Evolutionary conservation across 192 early-diverging fungal genomes (phyloP).

Genomic region (Gamsiella multidivaricata): DNA sequence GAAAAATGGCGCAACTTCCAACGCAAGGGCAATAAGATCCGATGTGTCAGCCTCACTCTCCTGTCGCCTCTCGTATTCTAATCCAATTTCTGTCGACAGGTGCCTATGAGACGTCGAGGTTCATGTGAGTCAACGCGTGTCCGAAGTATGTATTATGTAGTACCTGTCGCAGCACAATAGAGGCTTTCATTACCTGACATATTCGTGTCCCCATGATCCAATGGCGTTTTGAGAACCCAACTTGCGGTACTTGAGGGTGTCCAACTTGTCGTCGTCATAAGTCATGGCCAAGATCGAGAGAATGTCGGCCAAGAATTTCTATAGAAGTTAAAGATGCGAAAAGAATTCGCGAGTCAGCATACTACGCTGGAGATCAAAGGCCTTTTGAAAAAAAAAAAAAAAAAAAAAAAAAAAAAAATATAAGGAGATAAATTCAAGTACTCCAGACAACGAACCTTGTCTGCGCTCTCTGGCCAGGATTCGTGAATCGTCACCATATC

Average conservation of each 20-base stretch:
- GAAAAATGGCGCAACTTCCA: constrained; percentile 94
- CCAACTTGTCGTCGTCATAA: constrained; percentile 89
- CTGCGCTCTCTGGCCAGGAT: constrained; percentile 75
- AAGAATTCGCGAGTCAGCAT: too few relatives aligned
- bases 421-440: background rate
- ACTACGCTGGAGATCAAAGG: too few relatives aligned
- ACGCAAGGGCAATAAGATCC: constrained; percentile 76
- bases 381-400: too few relatives aligned
- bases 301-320: constrained; percentile 91
- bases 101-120: constrained; percentile 66
- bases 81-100: constrained; percentile 89
- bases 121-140: background rate
- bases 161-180: too few relatives aligned
- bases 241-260: constrained; percentile 88
- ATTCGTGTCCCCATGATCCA: constrained; percentile 99
- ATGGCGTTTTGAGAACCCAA: constrained; percentile 80
- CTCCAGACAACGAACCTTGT: constrained; percentile 70
- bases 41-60: constrained; percentile 74
- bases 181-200: constrained; percentile 76
- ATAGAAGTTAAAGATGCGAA: constrained; percentile 17
- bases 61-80: constrained; percentile 76
- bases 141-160: too few relatives aligned
- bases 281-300: constrained; percentile 98
- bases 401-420: too few relatives aligned
- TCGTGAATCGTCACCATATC: constrained; percentile 76